Evolutionary conservation across 306 rosid genomes (phyloP).

Genomic region (Morella rubra): DNA sequence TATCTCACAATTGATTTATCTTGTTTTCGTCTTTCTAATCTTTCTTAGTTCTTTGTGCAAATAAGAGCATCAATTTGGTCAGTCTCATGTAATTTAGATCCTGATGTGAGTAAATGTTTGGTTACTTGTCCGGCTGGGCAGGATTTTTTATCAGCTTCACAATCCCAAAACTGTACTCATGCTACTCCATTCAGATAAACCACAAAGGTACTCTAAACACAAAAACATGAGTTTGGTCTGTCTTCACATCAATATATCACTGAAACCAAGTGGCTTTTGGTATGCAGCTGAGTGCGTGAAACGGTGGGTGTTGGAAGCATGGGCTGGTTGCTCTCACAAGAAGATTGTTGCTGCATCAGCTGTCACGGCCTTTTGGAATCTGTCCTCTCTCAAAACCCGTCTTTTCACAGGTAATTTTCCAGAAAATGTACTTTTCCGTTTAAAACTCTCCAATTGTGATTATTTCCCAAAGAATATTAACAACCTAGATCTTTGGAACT

Average conservation of each 20-base stretch:
- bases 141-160: slow-evolving; percentile 75
- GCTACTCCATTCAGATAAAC: slow-evolving; percentile 59
- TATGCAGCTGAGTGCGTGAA: slow-evolving; percentile 52
- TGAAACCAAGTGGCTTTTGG: slow-evolving; percentile 8
- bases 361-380: slow-evolving; percentile 73
- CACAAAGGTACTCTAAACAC: slow-evolving; percentile 48
- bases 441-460: too few relatives aligned
- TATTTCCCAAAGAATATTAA: too few relatives aligned
- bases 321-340: slow-evolving; percentile 83
- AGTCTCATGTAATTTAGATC: not conserved
- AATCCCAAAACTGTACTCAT: slow-evolving; percentile 73
- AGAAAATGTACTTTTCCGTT: not conserved
- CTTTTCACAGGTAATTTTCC: slow-evolving; percentile 60
- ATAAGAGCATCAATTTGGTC: slow-evolving; percentile 10
- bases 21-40: not conserved
- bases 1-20: not conserved
- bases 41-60: not conserved
- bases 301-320: slow-evolving; percentile 57
- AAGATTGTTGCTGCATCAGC: slow-evolving; percentile 55
- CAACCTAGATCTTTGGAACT: too few relatives aligned
- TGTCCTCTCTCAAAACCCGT: slow-evolving; percentile 64
- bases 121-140: slow-evolving; percentile 29
- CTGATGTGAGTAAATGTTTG: not conserved
- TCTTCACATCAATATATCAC: slow-evolving; percentile 12
- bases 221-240: slow-evolving; percentile 3